Evolutionary conservation across 305 asterid species (phyloP).

Genomic region (Fraxinus sp.): DNA sequence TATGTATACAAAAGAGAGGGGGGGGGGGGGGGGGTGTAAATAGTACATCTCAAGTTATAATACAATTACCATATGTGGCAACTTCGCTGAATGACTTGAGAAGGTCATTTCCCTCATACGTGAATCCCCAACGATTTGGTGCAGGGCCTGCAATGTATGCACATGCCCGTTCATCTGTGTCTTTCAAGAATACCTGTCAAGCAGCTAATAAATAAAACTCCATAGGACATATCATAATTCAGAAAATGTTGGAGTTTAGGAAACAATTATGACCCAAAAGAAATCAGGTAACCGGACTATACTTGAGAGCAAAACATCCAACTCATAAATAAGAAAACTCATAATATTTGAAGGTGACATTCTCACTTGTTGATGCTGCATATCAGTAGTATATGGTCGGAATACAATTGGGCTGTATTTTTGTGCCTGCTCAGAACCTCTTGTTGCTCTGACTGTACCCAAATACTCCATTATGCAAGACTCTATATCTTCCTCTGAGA

Average conservation of each 20-base stretch:
- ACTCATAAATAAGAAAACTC: constrained; percentile 14
- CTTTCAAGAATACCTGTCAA: constrained; percentile 86
- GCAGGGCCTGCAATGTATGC: constrained; percentile 99
- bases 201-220: constrained; percentile 24
- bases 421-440: constrained; percentile 65
- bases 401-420: constrained; percentile 68
- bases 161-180: constrained; percentile 98
- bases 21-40: background rate
- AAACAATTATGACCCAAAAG: constrained; percentile 11
- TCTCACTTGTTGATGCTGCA: constrained; percentile 91
- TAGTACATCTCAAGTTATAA: constrained; percentile 1
- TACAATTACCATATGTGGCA: constrained; percentile 49
- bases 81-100: constrained; percentile 47
- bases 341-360: constrained; percentile 2
- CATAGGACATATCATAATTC: constrained; percentile 17
- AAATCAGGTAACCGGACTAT: constrained; percentile 15
- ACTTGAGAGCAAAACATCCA: constrained; percentile 14
- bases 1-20: background rate
- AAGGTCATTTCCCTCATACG: constrained; percentile 80
- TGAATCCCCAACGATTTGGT: constrained; percentile 98
- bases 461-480: constrained; percentile 91
- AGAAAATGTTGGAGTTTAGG: background rate
- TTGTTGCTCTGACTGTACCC: constrained; percentile 79
- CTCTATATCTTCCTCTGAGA: constrained; percentile 91
- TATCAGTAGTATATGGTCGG: constrained; percentile 58